A percentile compares a stretch with the other conserved stretches of the same genome.
Evolutionary conservation across 2,329 filamentous ascomycete genomes (phyloP).

Genomic region (Penicillium sp.): DNA sequence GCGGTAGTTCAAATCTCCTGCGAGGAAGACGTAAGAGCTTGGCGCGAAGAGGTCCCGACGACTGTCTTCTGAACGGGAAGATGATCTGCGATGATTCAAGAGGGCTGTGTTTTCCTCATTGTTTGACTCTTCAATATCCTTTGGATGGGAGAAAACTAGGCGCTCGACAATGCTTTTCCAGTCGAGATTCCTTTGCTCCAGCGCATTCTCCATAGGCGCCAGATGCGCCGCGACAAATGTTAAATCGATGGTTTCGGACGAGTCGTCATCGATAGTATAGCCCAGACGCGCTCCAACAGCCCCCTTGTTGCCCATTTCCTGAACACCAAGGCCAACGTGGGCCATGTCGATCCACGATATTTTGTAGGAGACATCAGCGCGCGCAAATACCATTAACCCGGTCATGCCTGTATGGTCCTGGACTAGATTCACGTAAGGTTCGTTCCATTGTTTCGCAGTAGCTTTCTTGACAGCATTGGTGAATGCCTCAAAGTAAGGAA

Average conservation of each 20-base stretch:
- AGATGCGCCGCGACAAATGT: conserved; percentile 87
- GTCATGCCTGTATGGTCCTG: conserved; percentile 82
- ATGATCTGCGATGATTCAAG: conserved; percentile 22
- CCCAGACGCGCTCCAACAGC: conserved; percentile 73
- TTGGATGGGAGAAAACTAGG: conserved; percentile 60
- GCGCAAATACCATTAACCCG: conserved; percentile 77
- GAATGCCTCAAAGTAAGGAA: conserved; percentile 69
- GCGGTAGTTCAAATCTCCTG: conserved; percentile 92
- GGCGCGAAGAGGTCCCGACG: conserved; percentile 63
- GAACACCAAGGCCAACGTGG: conserved; percentile 75
- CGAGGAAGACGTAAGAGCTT: conserved; percentile 72
- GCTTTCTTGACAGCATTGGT: conserved; percentile 67
- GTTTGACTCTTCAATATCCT: conserved; percentile 29
- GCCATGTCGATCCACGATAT: conserved; percentile 67
- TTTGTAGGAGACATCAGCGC: conserved; percentile 52
- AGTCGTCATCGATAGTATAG: conserved; percentile 44
- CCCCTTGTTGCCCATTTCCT: conserved; percentile 93
- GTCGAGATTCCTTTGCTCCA: conserved; percentile 72
- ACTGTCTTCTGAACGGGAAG: conserved; percentile 27
- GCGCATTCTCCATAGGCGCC: conserved; percentile 76
- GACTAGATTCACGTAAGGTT: conserved; percentile 64
- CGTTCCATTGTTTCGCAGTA: conserved; percentile 44
- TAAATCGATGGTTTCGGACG: conserved; percentile 55
- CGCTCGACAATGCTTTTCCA: conserved; percentile 79
- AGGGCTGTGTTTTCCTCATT: conserved; percentile 32